Evolutionary conservation across 192 early-diverging fungal genomes (phyloP).

Genomic region (Coemansia sp.): DNA sequence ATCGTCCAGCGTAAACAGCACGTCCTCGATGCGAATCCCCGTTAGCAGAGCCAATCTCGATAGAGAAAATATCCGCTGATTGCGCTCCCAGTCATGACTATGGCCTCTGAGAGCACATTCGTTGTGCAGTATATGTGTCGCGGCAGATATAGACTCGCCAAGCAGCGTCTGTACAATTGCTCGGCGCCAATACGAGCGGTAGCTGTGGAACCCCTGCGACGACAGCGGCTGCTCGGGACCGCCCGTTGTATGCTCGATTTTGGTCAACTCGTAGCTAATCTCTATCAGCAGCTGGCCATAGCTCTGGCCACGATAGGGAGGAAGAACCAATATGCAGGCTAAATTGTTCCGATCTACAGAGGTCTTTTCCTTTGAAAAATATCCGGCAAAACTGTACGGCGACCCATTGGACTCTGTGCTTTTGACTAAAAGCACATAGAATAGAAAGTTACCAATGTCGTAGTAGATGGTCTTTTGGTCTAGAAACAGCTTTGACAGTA

Average conservation of each 20-base stretch:
- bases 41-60: constrained; percentile 58
- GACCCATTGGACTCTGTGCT: constrained; percentile 28
- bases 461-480: constrained; percentile 98
- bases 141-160: constrained; percentile 31
- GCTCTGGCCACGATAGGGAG: constrained; percentile 81
- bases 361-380: constrained; percentile 95
- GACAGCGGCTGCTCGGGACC: constrained; percentile 89
- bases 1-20: constrained; percentile 63
- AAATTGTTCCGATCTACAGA: constrained; percentile 85
- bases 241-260: constrained; percentile 67
- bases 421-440: constrained; percentile 75
- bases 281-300: constrained; percentile 89
- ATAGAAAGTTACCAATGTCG: constrained; percentile 90
- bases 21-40: constrained; percentile 69
- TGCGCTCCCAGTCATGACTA: constrained; percentile 15
- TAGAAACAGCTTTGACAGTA: constrained; percentile 91
- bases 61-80: constrained; percentile 41
- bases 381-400: constrained; percentile 77
- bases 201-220: constrained; percentile 76
- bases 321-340: constrained; percentile 87
- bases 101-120: background rate
- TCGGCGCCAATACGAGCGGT: constrained; percentile 80
- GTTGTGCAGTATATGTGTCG: constrained; percentile 10
- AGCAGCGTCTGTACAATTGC: constrained; percentile 60
- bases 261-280: constrained; percentile 87